phyloP scores from a whole-genome alignment of 208 protist species.

The Porcisia deanei region DNA sequence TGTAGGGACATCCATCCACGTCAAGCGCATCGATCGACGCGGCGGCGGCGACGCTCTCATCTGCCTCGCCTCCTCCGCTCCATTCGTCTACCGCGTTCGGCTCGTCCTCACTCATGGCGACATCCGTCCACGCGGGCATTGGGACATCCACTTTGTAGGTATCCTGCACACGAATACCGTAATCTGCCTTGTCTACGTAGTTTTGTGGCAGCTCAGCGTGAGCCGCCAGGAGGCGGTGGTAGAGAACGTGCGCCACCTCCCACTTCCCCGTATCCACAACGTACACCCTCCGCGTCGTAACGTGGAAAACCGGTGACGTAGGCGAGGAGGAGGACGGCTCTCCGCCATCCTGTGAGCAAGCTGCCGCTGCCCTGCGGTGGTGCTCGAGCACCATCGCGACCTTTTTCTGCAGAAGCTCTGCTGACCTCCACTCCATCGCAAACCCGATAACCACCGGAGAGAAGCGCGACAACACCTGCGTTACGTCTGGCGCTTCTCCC shows the following conservation, averaged over 20 bases:
- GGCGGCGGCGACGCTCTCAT: slow-evolving; percentile 11
- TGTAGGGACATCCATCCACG: slow-evolving; percentile 44
- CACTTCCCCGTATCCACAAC: slow-evolving; percentile 54
- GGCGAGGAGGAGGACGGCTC: slow-evolving; percentile 3
- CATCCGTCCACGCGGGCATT: slow-evolving; percentile 4
- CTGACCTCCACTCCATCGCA: slow-evolving; percentile 49
- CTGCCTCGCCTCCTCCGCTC: slow-evolving; percentile 1
- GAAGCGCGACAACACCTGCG: neutral
- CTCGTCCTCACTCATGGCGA: neutral
- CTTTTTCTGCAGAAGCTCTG: slow-evolving; percentile 30
- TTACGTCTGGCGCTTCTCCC: neutral
- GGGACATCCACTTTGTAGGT: slow-evolving; percentile 21
- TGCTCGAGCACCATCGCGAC: slow-evolving; percentile 35
- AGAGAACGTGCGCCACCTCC: slow-evolving; percentile 44
- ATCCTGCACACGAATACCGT: slow-evolving; percentile 31
- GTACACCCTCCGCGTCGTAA: slow-evolving; percentile 45
- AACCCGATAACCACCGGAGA: slow-evolving; percentile 46
- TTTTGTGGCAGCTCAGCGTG: slow-evolving; percentile 4
- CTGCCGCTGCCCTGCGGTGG: neutral
- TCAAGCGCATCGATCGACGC: slow-evolving; percentile 6
- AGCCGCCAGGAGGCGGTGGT: slow-evolving; percentile 19
- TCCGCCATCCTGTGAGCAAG: neutral
- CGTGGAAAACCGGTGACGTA: slow-evolving; percentile 11
- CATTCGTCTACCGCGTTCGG: neutral
- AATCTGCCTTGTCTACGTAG: slow-evolving; percentile 24